Base-by-base conservation (phyloP, 2,329 filamentous ascomycete genomes). In the Microcyclospora pomicola region DNA sequence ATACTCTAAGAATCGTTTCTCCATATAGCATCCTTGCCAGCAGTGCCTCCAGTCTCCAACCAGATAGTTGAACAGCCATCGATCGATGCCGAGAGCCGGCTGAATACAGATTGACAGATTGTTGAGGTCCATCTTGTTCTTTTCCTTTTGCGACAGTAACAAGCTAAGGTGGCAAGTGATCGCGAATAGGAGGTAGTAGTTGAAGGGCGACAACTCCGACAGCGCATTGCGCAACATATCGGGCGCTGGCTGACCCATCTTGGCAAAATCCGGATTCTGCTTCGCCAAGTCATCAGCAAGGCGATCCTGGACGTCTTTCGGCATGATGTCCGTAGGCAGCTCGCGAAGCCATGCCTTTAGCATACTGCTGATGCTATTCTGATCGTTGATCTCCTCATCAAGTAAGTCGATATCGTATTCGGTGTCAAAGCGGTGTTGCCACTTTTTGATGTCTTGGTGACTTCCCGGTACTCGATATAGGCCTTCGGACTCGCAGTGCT, bases 71-170 rank as follows among this genome's bases (percentile, higher is more conserved):
- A 96, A 96, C 59, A 85, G 92, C 59, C 88, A 92, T 1, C 80
- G 80, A 53, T 96, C 88, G 42, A 96, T 91, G 63, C 88, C 93
- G 74, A 96, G 85, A 60, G 86, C 93, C 3, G 88, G 88, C 60
- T 94, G 86, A 61, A 95, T 95, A 65, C 88, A 96, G 50, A 95
- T 93, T 63, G 86, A 93, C 15, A 96, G 68, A 48, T 95, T 95
- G 55, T 84, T 78, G 57, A 88, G 94, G 56, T 93, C 85, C 88
- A 96, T 96, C 66, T 93, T 94, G 72, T 95, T 96, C 67, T 88
- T 87, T 47, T 92, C 84, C 15, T 86, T 82, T 59, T 93, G 88
- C 1, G 84, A 86, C 49, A 94, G 77, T 9, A 96, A 72, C 16
- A 95, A 72, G 51, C 86, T 94, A 35, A 96, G 77, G 53, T 96